phyloP scores from a whole-genome alignment of 2,329 filamentous ascomycete genomes.

The Thelonectria rubi region DNA sequence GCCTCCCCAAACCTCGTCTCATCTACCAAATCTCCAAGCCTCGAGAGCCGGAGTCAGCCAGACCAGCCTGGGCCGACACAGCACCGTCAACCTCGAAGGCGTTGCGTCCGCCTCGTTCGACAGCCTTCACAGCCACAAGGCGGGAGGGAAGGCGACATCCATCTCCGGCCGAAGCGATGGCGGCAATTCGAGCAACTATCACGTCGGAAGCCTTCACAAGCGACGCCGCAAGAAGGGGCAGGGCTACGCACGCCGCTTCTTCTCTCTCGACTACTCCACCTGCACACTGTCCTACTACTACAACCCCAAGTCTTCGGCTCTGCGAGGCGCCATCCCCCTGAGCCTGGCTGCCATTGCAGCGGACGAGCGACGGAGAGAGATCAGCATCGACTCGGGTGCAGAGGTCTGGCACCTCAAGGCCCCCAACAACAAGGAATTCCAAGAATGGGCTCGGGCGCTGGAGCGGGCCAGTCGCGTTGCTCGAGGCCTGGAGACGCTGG shows the following conservation, averaged over 20 bases:
- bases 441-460: slow-evolving; percentile 85
- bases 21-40: slow-evolving; percentile 68
- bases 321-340: slow-evolving; percentile 91
- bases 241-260: slow-evolving; percentile 91
- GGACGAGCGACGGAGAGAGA: slow-evolving; percentile 87
- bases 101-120: slow-evolving; percentile 65
- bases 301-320: slow-evolving; percentile 89
- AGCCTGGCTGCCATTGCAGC: slow-evolving; percentile 91
- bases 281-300: slow-evolving; percentile 97
- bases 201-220: slow-evolving; percentile 88
- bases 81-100: slow-evolving; percentile 56
- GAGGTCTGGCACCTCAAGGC: slow-evolving; percentile 96
- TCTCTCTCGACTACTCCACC: slow-evolving; percentile 93
- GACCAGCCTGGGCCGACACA: slow-evolving; percentile 61
- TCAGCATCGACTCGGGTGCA: slow-evolving; percentile 95
- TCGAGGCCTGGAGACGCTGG: slow-evolving; percentile 58
- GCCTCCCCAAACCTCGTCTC: slow-evolving; percentile 77
- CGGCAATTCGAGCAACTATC: slow-evolving; percentile 64
- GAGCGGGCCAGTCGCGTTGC: slow-evolving; percentile 80
- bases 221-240: slow-evolving; percentile 92
- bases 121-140: slow-evolving; percentile 64
- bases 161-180: slow-evolving; percentile 63
- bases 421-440: slow-evolving; percentile 83
- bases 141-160: slow-evolving; percentile 56
- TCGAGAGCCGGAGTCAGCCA: slow-evolving; percentile 53